Percentiles rank a stretch among this genome's conserved stretches.
Evolutionary conservation across 345 rosid genomes (phyloP).

Genomic region (Sisymbrium irio): DNA sequence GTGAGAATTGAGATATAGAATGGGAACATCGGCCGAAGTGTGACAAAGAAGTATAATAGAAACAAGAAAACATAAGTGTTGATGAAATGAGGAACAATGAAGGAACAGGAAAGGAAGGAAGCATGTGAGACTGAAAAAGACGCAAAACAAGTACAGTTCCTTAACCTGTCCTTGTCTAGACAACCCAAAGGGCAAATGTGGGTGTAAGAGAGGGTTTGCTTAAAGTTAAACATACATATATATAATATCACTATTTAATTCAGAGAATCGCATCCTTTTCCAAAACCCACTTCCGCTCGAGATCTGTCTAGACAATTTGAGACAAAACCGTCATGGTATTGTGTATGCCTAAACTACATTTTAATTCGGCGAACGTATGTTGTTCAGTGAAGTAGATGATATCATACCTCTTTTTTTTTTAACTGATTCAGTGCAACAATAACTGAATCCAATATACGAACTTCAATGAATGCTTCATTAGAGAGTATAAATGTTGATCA

Average conservation of each 20-base stretch:
- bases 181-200: conserved; percentile 25
- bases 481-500: background rate
- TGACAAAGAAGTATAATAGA: conserved; percentile 25
- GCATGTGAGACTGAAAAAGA: conserved; percentile 38
- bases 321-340: background rate
- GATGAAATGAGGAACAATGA: conserved; percentile 31
- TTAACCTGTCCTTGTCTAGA: conserved; percentile 30
- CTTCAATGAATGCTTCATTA: background rate
- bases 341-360: background rate
- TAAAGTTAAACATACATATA: background rate
- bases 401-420: background rate
- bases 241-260: background rate
- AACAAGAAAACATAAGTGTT: conserved; percentile 32
- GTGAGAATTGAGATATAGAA: background rate
- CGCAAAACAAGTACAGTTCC: conserved; percentile 28
- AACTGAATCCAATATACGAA: background rate
- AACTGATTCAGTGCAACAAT: background rate
- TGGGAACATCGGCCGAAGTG: conserved; percentile 14
- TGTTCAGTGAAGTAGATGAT: background rate
- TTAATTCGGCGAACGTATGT: background rate
- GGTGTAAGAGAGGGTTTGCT: conserved; percentile 16
- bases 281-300: background rate
- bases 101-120: conserved; percentile 34
- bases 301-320: background rate
- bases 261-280: conserved; percentile 5